These are phyloP conservation scores for Protostelium mycophagum DNA, from an alignment of 78 protist genomes.

Conservation along the genomic window DNA sequence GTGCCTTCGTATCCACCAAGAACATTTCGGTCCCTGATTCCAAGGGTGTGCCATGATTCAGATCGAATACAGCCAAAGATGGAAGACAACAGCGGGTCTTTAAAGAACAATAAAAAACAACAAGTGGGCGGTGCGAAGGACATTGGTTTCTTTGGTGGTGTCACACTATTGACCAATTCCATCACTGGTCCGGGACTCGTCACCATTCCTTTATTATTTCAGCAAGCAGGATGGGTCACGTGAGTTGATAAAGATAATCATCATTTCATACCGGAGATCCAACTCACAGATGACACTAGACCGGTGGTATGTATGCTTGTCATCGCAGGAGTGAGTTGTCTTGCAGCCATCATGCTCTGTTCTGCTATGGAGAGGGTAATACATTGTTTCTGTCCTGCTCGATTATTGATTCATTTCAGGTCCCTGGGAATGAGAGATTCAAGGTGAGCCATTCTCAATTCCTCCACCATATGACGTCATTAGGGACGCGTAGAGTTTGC, in stretches of 20 bases:
- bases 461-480: not conserved
- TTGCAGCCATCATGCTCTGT: conserved; percentile 8
- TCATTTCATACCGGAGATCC: too few relatives aligned
- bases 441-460: not conserved
- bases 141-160: conserved; percentile 15
- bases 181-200: conserved; percentile 22
- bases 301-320: not conserved
- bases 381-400: too few relatives aligned
- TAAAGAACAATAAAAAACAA: too few relatives aligned
- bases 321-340: not conserved
- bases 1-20: too few relatives aligned
- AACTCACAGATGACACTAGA: too few relatives aligned
- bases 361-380: conserved; percentile 10
- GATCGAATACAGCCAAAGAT: too few relatives aligned
- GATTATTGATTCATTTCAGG: too few relatives aligned
- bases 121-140: conserved; percentile 8
- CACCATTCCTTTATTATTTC: not conserved
- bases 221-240: conserved; percentile 5
- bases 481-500: conserved; percentile 19
- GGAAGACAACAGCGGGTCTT: too few relatives aligned
- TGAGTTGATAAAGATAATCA: not conserved
- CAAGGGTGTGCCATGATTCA: too few relatives aligned
- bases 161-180: not conserved
- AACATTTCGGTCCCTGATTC: too few relatives aligned
- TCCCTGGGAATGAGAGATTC: conserved; percentile 16